Evolutionary conservation across 768 basidiomycete genomes (phyloP).

Genomic region (Coprinellus micaceus): DNA sequence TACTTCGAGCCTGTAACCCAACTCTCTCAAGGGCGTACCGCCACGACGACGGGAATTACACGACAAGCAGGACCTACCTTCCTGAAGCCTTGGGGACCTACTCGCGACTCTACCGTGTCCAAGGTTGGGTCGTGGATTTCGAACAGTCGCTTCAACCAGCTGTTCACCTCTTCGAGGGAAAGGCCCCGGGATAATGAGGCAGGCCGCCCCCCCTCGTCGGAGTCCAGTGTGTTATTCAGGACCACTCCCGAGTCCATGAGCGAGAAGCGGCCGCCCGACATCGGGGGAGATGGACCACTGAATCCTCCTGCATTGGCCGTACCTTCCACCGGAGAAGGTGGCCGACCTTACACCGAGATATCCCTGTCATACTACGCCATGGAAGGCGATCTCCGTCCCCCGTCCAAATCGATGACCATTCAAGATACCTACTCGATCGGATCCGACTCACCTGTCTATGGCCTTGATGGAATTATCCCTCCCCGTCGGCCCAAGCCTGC

Average conservation of each 20-base stretch:
- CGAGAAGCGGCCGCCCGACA: neutral
- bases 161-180: neutral
- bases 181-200: neutral
- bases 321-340: neutral
- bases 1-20: neutral
- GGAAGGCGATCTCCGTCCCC: slow-evolving; percentile 9
- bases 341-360: slow-evolving; percentile 15
- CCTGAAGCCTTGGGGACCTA: neutral
- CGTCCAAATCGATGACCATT: neutral
- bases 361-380: slow-evolving; percentile 27
- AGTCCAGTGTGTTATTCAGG: slow-evolving; percentile 1
- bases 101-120: slow-evolving; percentile 3
- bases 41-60: neutral
- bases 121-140: slow-evolving; percentile 17
- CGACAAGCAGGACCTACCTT: neutral
- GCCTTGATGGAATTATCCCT: slow-evolving; percentile 31
- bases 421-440: slow-evolving; percentile 4
- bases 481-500: slow-evolving; percentile 8
- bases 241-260: neutral
- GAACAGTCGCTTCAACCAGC: slow-evolving; percentile 4
- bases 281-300: neutral
- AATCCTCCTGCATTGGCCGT: neutral
- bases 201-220: neutral
- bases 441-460: slow-evolving; percentile 43
- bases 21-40: neutral